Percentiles rank a stretch among this genome's conserved stretches.
Conservation (phyloP, 192 early-diverging fungal species). For the Thamnidium elegans region DNA sequence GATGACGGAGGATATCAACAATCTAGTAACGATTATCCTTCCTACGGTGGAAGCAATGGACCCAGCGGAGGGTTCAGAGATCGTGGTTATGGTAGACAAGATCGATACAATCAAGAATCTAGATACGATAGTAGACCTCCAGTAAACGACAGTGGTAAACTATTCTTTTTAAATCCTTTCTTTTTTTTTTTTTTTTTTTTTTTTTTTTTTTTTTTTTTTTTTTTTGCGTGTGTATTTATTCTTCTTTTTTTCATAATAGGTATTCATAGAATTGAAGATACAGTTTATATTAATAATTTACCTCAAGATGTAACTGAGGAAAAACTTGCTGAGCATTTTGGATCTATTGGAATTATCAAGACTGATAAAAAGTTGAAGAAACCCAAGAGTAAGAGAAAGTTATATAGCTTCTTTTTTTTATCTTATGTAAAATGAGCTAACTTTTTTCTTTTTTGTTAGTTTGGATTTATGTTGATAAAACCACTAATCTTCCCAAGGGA, state of each 20-base stretch:
- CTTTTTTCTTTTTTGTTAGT: constrained; percentile 35
- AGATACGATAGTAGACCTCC: neutral
- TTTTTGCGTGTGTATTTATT: neutral
- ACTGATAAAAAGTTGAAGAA: constrained; percentile 58
- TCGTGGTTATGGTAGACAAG: neutral
- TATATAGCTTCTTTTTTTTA: no score
- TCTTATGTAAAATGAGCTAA: no score
- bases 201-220: neutral
- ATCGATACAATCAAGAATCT: neutral
- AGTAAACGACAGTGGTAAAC: neutral
- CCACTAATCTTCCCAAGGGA: constrained; percentile 62
- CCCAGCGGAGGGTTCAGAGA: neutral
- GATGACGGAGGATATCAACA: neutral
- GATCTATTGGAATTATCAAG: constrained; percentile 71
- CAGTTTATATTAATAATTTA: constrained; percentile 68
- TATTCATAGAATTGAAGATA: constrained; percentile 46
- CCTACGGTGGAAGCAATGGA: constrained; percentile 8
- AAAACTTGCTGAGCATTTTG: constrained; percentile 60
- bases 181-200: neutral
- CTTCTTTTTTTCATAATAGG: constrained; percentile 5
- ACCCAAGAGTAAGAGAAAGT: constrained; percentile 58
- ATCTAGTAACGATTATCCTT: constrained; percentile 10
- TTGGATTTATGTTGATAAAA: constrained; percentile 69
- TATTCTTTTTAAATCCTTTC: no score
- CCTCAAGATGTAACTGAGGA: constrained; percentile 60